Base-by-base conservation (phyloP, 2,329 filamentous ascomycete species). In the Fusarium robinianum region DNA sequence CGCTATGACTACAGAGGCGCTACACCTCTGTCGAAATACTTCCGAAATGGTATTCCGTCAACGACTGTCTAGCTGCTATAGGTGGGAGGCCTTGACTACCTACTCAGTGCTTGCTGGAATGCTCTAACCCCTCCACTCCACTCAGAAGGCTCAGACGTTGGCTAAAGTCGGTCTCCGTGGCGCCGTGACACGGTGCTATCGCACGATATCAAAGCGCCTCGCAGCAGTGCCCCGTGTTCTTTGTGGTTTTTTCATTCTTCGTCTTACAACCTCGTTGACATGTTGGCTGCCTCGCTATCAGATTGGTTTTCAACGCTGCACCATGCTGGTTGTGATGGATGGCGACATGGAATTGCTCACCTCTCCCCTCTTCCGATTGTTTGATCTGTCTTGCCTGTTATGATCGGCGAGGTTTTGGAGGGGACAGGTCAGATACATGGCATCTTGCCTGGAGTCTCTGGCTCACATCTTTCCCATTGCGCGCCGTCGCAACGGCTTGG, bases 71-170 rank as follows among this genome's bases (percentile, higher is more conserved):
- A 33, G 16, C 39, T 37, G 32, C 32, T n/a, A n/a, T n/a, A n/a
- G n/a, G n/a, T n/a, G n/a, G n/a, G n/a, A n/a, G n/a, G n/a, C n/a
- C n/a, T n/a, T n/a, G n/a, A n/a, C n/a, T n/a, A n/a, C n/a, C n/a
- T n/a, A n/a, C n/a, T 34, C 19, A 27, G 27, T 23, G 30, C 47
- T 35, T 31, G 25, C 11, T 23, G 21, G 21, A 29, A 29, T 22
- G 30, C 41, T 55, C 46, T 31, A 41, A 37, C 24, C 21, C 14
- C 37, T 43, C 46, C 45, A 54, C 55, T 40, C 53, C 44, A 45
- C 46, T 27, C 41, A 29, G 37, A 43, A 31, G 39, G 32, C 34
- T 47, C 27, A 26, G 34, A 41, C 17, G 33, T 36, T 38, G 42
- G 32, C 24, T 39, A 36, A 21, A 32, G 25, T 19, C 10, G 22